Evolutionary conservation across 2,329 filamentous ascomycete genomes (phyloP).

Genomic region (Aspergillus chevalieri): DNA sequence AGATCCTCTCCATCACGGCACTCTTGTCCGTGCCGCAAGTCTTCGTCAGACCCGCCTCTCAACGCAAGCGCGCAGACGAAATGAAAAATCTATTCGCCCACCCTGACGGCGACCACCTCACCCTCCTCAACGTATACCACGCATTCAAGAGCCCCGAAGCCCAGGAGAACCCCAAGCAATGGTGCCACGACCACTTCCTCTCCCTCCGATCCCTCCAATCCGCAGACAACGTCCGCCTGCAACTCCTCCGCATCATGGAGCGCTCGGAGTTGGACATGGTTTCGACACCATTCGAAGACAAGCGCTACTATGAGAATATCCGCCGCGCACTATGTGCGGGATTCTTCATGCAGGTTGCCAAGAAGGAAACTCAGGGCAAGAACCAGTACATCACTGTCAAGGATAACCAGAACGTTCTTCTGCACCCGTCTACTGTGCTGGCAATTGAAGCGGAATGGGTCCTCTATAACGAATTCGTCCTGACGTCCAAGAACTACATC

Average conservation of each 20-base stretch:
- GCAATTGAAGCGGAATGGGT: slow-evolving; percentile 91
- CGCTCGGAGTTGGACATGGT: slow-evolving; percentile 77
- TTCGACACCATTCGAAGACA: slow-evolving; percentile 85
- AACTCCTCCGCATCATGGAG: slow-evolving; percentile 96
- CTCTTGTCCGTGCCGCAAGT: slow-evolving; percentile 91
- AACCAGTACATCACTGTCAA: slow-evolving; percentile 85
- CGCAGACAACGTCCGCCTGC: slow-evolving; percentile 86
- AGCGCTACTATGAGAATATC: slow-evolving; percentile 98
- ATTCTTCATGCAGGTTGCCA: slow-evolving; percentile 99
- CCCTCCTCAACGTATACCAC: slow-evolving; percentile 95
- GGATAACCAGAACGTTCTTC: slow-evolving; percentile 85
- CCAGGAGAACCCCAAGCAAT: slow-evolving; percentile 71
- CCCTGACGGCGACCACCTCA: slow-evolving; percentile 88
- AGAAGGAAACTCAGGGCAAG: slow-evolving; percentile 82
- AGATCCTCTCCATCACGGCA: slow-evolving; percentile 91
- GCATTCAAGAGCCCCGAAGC: slow-evolving; percentile 77
- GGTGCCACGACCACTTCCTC: slow-evolving; percentile 96
- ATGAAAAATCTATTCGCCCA: slow-evolving; percentile 96
- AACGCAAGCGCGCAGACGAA: slow-evolving; percentile 87
- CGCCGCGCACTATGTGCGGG: slow-evolving; percentile 83
- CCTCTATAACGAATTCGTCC: slow-evolving; percentile 95
- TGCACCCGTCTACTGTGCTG: slow-evolving; percentile 90
- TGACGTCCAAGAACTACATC: slow-evolving; percentile 97
- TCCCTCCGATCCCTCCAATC: slow-evolving; percentile 82
- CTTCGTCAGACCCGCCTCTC: slow-evolving; percentile 78